Evolutionary conservation across 495 filamentous ascomycete species (phyloP).

Genomic region (Penicillium canescens): DNA sequence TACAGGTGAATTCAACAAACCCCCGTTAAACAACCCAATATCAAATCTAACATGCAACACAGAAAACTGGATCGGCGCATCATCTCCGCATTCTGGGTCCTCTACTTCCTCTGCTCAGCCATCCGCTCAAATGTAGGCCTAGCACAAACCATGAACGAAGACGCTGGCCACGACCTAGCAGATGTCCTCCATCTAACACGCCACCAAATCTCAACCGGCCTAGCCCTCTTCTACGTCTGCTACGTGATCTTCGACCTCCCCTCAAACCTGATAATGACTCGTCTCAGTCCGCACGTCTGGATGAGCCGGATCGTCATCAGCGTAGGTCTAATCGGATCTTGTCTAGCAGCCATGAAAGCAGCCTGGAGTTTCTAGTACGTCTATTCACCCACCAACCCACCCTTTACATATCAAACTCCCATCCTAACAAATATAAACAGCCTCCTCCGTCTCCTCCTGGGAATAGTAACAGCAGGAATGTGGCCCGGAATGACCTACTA

Average conservation of each 20-base stretch:
- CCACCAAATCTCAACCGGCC: constrained; percentile 76
- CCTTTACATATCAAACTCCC: background rate
- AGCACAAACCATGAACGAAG: constrained; percentile 84
- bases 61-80: constrained; percentile 81
- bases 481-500: constrained; percentile 97
- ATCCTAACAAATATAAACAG: constrained; percentile 33
- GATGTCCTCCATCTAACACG: constrained; percentile 64
- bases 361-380: constrained; percentile 85
- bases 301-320: constrained; percentile 90
- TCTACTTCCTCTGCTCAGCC: constrained; percentile 91
- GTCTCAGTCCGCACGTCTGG: constrained; percentile 82
- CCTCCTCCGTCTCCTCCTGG: constrained; percentile 80
- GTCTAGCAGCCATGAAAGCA: constrained; percentile 76
- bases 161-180: constrained; percentile 65
- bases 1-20: constrained; percentile 30
- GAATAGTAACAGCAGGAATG: constrained; percentile 88
- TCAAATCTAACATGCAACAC: background rate
- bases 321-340: constrained; percentile 79
- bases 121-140: constrained; percentile 89
- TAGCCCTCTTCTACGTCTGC: constrained; percentile 87
- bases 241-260: constrained; percentile 90
- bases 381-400: background rate
- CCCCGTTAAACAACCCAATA: background rate
- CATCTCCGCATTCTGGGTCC: constrained; percentile 88
- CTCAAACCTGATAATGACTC: constrained; percentile 87